Conservation (phyloP, 192 early-diverging fungal genomes). For the Coemansia sp. region DNA sequence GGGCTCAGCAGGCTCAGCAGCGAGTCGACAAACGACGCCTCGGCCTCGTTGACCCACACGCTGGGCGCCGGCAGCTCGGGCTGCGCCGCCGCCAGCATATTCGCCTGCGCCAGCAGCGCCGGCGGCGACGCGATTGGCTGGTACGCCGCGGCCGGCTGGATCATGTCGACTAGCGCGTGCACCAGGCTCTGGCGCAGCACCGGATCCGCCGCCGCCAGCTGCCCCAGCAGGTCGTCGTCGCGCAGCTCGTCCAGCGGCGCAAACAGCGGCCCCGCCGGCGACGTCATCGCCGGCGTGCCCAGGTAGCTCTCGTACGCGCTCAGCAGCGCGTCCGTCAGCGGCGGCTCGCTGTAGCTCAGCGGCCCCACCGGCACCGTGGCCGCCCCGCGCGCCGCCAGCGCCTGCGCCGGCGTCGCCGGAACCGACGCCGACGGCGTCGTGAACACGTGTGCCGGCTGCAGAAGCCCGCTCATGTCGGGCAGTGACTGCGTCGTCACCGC, state of each 20-base stretch:
- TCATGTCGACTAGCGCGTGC: constrained; percentile 43
- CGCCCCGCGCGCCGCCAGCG: not conserved
- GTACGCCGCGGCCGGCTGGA: constrained; percentile 35
- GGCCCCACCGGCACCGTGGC: constrained; percentile 16
- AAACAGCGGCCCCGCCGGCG: constrained; percentile 25
- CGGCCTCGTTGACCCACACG: constrained; percentile 8
- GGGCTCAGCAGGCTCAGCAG: constrained; percentile 39
- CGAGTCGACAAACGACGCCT: constrained; percentile 31
- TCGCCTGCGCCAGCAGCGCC: constrained; percentile 13
- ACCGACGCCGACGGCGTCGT: constrained; percentile 27
- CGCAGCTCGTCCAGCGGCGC: constrained; percentile 47
- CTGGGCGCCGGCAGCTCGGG: constrained; percentile 3
- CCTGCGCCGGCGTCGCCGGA: constrained; percentile 15
- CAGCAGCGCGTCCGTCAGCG: constrained; percentile 19
- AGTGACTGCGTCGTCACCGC: constrained; percentile 9
- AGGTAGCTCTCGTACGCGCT: constrained; percentile 39
- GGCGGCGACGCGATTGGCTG: constrained; percentile 8
- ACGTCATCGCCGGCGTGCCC: constrained; percentile 26
- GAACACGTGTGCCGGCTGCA: constrained; percentile 11
- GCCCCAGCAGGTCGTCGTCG: constrained; percentile 14
- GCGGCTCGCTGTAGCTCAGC: not conserved
- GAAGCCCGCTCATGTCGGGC: constrained; percentile 11
- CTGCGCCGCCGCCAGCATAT: not conserved
- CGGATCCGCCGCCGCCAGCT: constrained; percentile 27
- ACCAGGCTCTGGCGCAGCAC: constrained; percentile 37